A percentile compares a stretch with the other conserved stretches of the same genome.
phyloP scores from a whole-genome alignment of 2,329 filamentous ascomycete species.

The Blastomyces silverae region DNA sequence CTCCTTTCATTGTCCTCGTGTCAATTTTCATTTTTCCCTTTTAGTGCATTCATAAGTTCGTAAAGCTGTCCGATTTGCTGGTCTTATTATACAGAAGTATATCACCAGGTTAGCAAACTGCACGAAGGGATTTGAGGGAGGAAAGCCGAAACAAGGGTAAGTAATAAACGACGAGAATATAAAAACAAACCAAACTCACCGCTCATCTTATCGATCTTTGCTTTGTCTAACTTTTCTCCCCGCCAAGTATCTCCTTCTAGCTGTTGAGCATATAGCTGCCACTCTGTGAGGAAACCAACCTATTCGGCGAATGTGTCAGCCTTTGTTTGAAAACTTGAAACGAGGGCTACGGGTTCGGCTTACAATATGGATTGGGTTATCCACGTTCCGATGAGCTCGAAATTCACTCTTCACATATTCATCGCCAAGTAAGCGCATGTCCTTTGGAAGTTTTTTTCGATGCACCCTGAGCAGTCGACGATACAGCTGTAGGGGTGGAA shows the following conservation, averaged over 20 bases:
- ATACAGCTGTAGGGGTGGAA: conserved; percentile 86
- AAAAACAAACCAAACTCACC: conserved; percentile 51
- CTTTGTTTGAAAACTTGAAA: conserved; percentile 7
- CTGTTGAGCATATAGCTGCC: conserved; percentile 91
- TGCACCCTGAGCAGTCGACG: conserved; percentile 80
- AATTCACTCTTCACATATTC: conserved; percentile 93
- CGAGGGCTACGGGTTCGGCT: conserved; percentile 28
- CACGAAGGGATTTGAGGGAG: neutral
- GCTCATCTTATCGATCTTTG: conserved; percentile 88
- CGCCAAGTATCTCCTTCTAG: conserved; percentile 82
- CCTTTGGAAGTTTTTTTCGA: conserved; percentile 64
- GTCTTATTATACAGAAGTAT: conserved; percentile 48
- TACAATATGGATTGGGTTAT: conserved; percentile 89
- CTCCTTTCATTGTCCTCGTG: conserved; percentile 5
- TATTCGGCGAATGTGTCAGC: conserved; percentile 33
- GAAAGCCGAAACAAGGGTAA: conserved; percentile 5
- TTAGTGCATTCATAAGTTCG: conserved; percentile 82
- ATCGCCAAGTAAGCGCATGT: conserved; percentile 77
- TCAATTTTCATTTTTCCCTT: conserved; percentile 41
- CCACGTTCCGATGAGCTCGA: conserved; percentile 69
- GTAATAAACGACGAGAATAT: neutral
- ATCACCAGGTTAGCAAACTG: conserved; percentile 2
- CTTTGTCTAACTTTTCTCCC: conserved; percentile 73
- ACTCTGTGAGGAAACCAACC: conserved; percentile 94
- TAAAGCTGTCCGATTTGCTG: conserved; percentile 91